Base-by-base conservation (phyloP, 192 early-diverging fungal genomes). In the Funneliformis mosseae region DNA sequence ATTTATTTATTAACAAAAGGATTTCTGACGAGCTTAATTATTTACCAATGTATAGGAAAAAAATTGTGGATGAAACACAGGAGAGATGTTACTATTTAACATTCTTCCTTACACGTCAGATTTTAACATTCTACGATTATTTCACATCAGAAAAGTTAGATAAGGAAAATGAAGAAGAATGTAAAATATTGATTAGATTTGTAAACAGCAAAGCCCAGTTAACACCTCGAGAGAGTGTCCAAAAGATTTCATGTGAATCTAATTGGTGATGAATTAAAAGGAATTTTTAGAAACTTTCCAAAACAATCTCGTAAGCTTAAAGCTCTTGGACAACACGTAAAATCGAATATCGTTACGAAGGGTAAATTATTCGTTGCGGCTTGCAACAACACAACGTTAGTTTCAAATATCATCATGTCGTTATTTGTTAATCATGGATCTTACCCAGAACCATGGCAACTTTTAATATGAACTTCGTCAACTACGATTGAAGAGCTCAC, bases 311-410 rank as follows among this genome's bases (percentile, higher is more conserved):
- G 66, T n/a, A 73, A 70, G 28, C n/a, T 46, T 70, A 68, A 43
- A 23, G 50, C 55, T n/a, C 18, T 25, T 18, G 21, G 33, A 8
- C 25, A 74, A 60, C 39, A 8, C 14, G 50, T 80, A 7, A 48
- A 60, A 28, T 76, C 79, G 1, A 71, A 80, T 39, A 39, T 80
- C 42, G 79, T 75, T 72, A 23, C 39, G 23, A n/a, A 38, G 12
- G 71, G 79, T 16, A 43, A 80, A 66, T 74, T 80, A 43, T 80
- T 80, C 27, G 72, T 80, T 45, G 79, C 79, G 2, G 72, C 73
- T 27, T 80, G 79, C 38, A 74, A 76, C 16, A 62, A 80, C 33
- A 46, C 74, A 75, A n/a, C 25, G 3, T 27, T 27, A 60, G 38
- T 80, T 18, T 42, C 71, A 16, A 80, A 80, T 50, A 73, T 73